Percentiles rank a stretch among this genome's conserved stretches.
phyloP scores from a whole-genome alignment of 2,329 filamentous ascomycete species.

The Bipolaris zeicola region DNA sequence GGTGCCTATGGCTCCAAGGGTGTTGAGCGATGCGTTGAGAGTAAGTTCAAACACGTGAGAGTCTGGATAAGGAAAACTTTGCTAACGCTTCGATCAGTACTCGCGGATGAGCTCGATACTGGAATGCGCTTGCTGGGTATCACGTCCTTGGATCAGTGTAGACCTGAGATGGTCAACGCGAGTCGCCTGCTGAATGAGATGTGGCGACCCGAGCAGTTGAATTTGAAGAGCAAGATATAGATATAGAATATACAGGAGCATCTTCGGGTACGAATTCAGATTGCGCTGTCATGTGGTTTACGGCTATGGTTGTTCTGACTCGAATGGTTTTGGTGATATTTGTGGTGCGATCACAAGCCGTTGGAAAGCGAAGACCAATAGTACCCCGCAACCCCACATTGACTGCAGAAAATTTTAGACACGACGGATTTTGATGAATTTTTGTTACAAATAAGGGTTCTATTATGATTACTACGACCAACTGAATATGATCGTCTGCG shows the following conservation, averaged over 20 bases:
- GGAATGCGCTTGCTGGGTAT: constrained; percentile 71
- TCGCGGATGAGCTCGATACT: constrained; percentile 66
- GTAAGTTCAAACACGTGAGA: constrained; percentile 28
- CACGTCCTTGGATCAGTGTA: constrained; percentile 64
- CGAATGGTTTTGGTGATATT: not conserved
- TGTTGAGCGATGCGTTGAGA: constrained; percentile 44
- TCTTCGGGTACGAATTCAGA: not conserved
- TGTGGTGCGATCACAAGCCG: not conserved
- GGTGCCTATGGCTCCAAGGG: constrained; percentile 47
- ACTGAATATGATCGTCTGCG: too few species aligned
- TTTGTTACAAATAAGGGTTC: too few species aligned
- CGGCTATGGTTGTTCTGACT: too few species aligned
- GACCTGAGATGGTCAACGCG: constrained; percentile 65
- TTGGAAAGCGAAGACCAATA: not conserved
- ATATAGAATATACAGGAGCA: not conserved
- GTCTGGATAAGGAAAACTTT: not conserved
- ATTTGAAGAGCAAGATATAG: constrained; percentile 35
- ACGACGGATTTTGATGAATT: not conserved
- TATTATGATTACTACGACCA: not conserved
- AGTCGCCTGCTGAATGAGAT: constrained; percentile 44
- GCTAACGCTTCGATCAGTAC: constrained; percentile 35
- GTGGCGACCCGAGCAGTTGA: constrained; percentile 37
- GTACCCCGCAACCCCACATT: not conserved
- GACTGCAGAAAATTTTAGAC: not conserved
- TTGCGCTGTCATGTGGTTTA: not conserved